Evolutionary conservation across 139 green algal species (phyloP), one percentile per base, ranked within the genome.

Genomic region (Chloropicon primus): DNA sequence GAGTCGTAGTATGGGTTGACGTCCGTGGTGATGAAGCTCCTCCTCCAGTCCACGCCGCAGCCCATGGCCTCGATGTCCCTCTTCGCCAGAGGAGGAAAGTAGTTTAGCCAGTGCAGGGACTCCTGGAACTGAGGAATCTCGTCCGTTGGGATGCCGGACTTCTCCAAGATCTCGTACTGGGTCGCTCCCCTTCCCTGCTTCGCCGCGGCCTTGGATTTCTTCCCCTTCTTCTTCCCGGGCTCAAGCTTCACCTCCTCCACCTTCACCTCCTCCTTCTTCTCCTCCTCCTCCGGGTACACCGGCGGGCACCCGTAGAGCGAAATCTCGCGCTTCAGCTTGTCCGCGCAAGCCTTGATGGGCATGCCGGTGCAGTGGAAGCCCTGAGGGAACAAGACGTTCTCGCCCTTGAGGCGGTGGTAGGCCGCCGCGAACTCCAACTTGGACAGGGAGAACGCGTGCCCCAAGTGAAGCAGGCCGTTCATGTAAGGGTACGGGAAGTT

Each of bases 401-500:
- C 90, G 28, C 95, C 95, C 26, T 86, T 88, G 53, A 99, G 85
- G 2, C 95, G 85, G 76, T 98, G 88, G 83, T 94, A 99, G 0
- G 95, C 94, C 0, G 85, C 76, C n/a, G 93, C 93, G 89, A 99
- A 99, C 86, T 98, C 83, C 28, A 82, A 88, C 89, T 99, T 99
- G 26, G 94, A 97, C 2, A 99, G 80, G 0, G 92, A 97, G 84
- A 99, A 99, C 17, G 95, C 95, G 79, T 99, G 95, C 0, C 95
- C 95, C 78, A 99, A 79, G 85, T 99, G 95, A 23, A 99, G 89
- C 80, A 98, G 74, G 22, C 95, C 95, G 80, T 99, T 99, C 95
- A 98, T 99, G 89, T 98, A 99, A 0, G 95, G 95, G 79, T 98
- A 99, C 2, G 95, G 95, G 75, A 99, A 99, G 83, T 94, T 99